Evolutionary conservation across 2,329 filamentous ascomycete species (phyloP), one percentile per base, ranked within the genome.

Genomic region (Talaromyces rugulosus): DNA sequence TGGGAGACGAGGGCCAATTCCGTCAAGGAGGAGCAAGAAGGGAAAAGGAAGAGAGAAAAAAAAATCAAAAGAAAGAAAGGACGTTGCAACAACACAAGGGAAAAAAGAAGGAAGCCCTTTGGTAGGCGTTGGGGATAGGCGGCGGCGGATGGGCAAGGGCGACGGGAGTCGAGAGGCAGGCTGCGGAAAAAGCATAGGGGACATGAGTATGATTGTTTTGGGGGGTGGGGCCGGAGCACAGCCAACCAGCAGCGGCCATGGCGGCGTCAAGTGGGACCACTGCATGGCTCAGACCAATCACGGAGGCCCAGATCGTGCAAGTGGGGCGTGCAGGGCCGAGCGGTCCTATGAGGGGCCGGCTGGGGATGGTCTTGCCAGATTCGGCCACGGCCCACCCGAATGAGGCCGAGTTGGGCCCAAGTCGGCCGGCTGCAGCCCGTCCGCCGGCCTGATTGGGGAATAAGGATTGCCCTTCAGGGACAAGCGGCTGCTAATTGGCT

Each of bases 1-100:
- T 57, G 42, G 53, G 58, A 63, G 56, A 53, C 50, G 61, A 54
- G 50, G 60, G 59, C 42, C 30, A 14, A 14, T 33, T 58, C 27
- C 55, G 64, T 59, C 63, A 44, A 62, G 56, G 56, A 52, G 51
- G 44, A 50, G 28, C 56, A 54, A 55, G 44, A 47, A 52, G 62
- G 60, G 58, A 56, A 34, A 57, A 52, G 62, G 57, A 51, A 59
- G 61, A 62, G 27, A 61, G 63, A 63, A 64, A 52, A 40, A 58
- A 56, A 18, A 47, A 58, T 34, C 52, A 62, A 62, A 59, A 62
- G 56, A 58, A 63, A 64, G 40, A 59, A 67, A 47, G 33, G 66
- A 62, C 44, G 62, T 56, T 56, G 23, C 58, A 59, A 59, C 61
- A 64, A 55, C 57, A 64, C 62, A 36, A 58, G 23, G 23, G 56